Conservation (phyloP, 768 basidiomycete species). For the Xerocomus brunneocitrinus region DNA sequence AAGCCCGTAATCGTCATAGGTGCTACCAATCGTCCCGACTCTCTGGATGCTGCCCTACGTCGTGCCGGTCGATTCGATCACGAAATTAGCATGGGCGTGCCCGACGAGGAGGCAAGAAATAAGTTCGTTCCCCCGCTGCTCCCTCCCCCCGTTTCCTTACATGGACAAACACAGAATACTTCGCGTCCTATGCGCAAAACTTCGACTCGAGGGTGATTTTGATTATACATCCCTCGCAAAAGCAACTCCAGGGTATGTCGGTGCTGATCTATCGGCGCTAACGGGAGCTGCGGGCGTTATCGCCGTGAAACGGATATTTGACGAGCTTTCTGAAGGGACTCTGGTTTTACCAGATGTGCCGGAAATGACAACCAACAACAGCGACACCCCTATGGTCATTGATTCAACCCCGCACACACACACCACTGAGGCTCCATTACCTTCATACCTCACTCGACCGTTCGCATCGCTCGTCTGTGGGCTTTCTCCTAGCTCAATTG, state of each 20-base stretch:
- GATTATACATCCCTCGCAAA: constrained; percentile 84
- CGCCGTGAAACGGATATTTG: constrained; percentile 95
- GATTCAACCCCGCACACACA: constrained; percentile 25
- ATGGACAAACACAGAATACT: constrained; percentile 59
- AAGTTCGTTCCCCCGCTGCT: constrained; percentile 53
- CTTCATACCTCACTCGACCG: constrained; percentile 21
- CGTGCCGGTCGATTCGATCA: constrained; percentile 95
- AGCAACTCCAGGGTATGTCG: constrained; percentile 95
- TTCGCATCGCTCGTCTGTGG: constrained; percentile 37
- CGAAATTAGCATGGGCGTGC: constrained; percentile 97
- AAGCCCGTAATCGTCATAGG: constrained; percentile 93
- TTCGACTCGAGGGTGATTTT: constrained; percentile 84
- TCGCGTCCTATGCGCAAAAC: constrained; percentile 75
- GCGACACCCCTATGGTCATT: constrained; percentile 35
- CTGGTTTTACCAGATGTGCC: constrained; percentile 47
- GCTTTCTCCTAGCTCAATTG: constrained; percentile 65
- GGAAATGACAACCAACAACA: constrained; percentile 12
- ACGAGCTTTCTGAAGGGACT: constrained; percentile 64
- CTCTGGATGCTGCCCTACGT: constrained; percentile 88
- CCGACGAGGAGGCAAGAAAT: constrained; percentile 83
- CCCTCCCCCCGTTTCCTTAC: neutral
- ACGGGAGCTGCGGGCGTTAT: constrained; percentile 93
- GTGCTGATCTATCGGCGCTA: constrained; percentile 87
- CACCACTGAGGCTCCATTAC: constrained; percentile 14
- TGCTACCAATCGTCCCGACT: constrained; percentile 94